Evolutionary conservation across 331 rosid genomes (phyloP).

Genomic region (Rosa hybrid): DNA sequence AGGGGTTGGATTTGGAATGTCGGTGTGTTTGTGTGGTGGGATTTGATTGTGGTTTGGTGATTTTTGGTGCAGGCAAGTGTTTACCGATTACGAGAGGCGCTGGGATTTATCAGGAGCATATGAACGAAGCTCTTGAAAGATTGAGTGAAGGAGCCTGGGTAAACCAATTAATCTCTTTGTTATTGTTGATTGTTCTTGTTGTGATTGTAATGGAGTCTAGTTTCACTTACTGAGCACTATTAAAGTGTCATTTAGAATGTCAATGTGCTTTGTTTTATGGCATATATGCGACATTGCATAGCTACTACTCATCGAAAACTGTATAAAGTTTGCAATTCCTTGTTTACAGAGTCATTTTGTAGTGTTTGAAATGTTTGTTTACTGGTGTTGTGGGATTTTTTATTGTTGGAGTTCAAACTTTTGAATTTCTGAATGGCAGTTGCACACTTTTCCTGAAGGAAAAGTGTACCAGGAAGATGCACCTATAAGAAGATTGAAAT

Average conservation of each 20-base stretch:
- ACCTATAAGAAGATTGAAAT: slow-evolving; percentile 78
- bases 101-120: slow-evolving; percentile 86
- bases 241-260: not conserved
- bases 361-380: not conserved
- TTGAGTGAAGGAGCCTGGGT: slow-evolving; percentile 85
- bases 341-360: not conserved
- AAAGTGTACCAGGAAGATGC: slow-evolving; percentile 79
- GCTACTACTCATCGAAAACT: not conserved
- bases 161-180: slow-evolving; percentile 2
- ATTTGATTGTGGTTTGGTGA: slow-evolving; percentile 12
- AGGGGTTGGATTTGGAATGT: not conserved
- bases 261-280: not conserved
- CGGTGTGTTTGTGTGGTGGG: not conserved
- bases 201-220: not conserved
- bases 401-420: not conserved
- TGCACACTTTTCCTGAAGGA: slow-evolving; percentile 96
- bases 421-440: slow-evolving; percentile 39
- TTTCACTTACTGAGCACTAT: no score
- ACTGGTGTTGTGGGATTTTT: not conserved
- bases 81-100: slow-evolving; percentile 90
- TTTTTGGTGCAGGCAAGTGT: slow-evolving; percentile 70
- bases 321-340: not conserved
- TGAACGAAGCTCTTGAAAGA: slow-evolving; percentile 83
- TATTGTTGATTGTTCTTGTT: not conserved
- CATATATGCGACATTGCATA: not conserved